phyloP scores from a whole-genome alignment of 345 rosid species.

The Chamaenerion angustifolium region DNA sequence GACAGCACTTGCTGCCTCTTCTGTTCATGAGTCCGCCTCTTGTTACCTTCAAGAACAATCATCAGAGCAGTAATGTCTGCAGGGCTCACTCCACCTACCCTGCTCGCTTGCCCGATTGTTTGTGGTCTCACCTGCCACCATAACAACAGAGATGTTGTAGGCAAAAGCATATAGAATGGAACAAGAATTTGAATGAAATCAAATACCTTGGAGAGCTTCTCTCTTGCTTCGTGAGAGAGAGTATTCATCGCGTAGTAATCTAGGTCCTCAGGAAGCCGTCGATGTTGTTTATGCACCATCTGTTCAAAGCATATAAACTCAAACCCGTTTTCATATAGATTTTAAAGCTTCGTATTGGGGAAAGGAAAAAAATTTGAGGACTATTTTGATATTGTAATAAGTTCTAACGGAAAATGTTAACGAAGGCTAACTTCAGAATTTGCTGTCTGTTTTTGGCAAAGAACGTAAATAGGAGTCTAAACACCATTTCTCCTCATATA shows the following conservation, averaged over 20 bases:
- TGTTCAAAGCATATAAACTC: not conserved
- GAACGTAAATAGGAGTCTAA: too few species aligned
- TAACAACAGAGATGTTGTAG: not conserved
- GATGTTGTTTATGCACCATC: slow-evolving; percentile 83
- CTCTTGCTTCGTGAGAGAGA: slow-evolving; percentile 81
- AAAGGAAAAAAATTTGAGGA: not conserved
- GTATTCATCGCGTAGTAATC: slow-evolving; percentile 81
- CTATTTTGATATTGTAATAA: too few species aligned
- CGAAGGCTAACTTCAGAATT: too few species aligned
- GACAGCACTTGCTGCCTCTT: slow-evolving; percentile 37
- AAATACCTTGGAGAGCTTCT: slow-evolving; percentile 81
- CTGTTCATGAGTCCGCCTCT: slow-evolving; percentile 46
- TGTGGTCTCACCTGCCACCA: slow-evolving; percentile 74
- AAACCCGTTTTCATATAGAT: too few species aligned
- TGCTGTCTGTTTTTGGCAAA: too few species aligned
- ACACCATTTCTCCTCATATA: too few species aligned
- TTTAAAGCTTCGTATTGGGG: not conserved
- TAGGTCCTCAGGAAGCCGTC: slow-evolving; percentile 70
- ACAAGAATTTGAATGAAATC: not conserved
- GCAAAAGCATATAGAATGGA: not conserved
- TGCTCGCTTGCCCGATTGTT: slow-evolving; percentile 72
- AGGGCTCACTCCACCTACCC: slow-evolving; percentile 94
- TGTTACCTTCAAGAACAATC: slow-evolving; percentile 61
- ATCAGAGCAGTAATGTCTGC: slow-evolving; percentile 91
- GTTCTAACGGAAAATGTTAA: too few species aligned